phyloP scores from a whole-genome alignment of 2,329 filamentous ascomycete species.

The Leptodontidium sp. region DNA sequence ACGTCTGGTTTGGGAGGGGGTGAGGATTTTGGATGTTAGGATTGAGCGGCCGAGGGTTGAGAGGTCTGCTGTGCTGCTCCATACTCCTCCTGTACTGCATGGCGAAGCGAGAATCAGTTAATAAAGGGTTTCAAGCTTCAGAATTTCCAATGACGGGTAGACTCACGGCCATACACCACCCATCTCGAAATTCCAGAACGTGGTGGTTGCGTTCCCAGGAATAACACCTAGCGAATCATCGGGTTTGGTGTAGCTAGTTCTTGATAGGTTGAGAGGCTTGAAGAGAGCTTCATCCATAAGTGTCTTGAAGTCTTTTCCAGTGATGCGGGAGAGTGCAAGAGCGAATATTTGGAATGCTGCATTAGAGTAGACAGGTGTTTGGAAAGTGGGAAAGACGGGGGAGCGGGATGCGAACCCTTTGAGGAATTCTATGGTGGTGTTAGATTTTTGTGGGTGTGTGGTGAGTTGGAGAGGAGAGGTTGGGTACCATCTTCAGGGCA shows the following conservation, averaged over 20 bases:
- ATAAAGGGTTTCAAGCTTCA: no score
- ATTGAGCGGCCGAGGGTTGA: conserved; percentile 39
- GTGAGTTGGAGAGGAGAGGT: neutral
- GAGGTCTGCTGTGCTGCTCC: conserved; percentile 30
- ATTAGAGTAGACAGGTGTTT: conserved; percentile 49
- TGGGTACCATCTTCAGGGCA: neutral
- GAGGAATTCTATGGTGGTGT: conserved; percentile 21
- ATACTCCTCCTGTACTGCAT: conserved; percentile 11
- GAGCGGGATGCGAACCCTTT: conserved; percentile 40
- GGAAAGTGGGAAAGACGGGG: conserved; percentile 46
- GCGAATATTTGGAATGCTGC: conserved; percentile 49
- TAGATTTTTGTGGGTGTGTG: neutral
- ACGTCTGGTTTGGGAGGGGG: conserved; percentile 36
- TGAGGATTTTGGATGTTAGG: conserved; percentile 35
- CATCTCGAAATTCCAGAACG: conserved; percentile 13
- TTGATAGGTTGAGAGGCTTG: conserved; percentile 2
- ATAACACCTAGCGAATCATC: conserved; percentile 14
- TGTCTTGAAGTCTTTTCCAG: conserved; percentile 43
- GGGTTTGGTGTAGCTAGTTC: conserved; percentile 4
- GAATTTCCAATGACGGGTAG: no score
- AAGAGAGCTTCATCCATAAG: conserved; percentile 36
- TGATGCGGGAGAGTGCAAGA: conserved; percentile 51
- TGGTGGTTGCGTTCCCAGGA: conserved; percentile 13
- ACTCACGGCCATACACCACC: conserved; percentile 20
- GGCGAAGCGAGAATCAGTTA: neutral